Base-by-base conservation (phyloP, 306 rosid genomes). In the Hippophae rhamnoides region DNA sequence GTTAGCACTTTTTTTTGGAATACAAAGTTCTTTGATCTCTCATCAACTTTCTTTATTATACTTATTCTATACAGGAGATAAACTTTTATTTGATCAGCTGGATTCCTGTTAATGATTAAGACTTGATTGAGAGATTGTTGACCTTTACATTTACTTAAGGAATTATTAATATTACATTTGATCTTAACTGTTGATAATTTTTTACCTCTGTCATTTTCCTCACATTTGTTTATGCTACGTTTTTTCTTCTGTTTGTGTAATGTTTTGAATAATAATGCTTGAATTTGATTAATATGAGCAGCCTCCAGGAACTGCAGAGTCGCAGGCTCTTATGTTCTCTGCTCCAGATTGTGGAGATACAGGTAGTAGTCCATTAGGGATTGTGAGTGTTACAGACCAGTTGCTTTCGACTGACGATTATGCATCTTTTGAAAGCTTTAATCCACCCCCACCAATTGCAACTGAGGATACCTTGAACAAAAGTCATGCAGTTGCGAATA, bases 231-330 rank as follows among this genome's bases (percentile, higher is more conserved):
- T 31, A 31, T 5, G 1, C 12, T 50, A 13, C 23, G 1, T 50
- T 6, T 50, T 10, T 11, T 48, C 6, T 50, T 50, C 18, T 13
- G 54, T 31, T 31, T 31, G 38, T 31, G 38, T 31, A 31, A 31
- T 31, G 38, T 31, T 31, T 31, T 31, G 38, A 31, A 31, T 31
- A 31, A 31, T 31, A 31, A 31, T 31, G 38, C 38, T 31, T 31
- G 38, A 31, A 31, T 5, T 31, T 31, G 38, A 2, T 31, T 31
- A 31, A 31, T 31, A 31, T 31, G 38, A 31, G 38, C 38, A 90
- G 98, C 98, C 98, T 80, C 98, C 98, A 73, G 98, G 98, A 87
- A 81, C 95, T 72, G 82, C 93, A 1, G 98, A 92, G 70, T 76
- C 95, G 56, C 98, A 92, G 74, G 79, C 93, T n/a, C 86, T 87